Conservation (phyloP, 2,329 filamentous ascomycete species). For the Neonectria ditissima region DNA sequence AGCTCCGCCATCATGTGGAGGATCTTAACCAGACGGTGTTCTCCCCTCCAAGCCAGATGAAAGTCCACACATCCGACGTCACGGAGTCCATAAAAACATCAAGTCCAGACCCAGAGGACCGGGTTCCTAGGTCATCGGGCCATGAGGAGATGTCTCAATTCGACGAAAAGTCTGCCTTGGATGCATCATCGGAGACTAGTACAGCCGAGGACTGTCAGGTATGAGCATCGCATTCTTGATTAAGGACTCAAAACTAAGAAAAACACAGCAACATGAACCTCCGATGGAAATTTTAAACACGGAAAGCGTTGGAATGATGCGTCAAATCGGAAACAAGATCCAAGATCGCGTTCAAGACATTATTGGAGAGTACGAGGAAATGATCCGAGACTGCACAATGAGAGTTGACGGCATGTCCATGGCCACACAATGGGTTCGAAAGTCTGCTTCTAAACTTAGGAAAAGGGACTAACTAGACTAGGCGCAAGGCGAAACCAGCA, state of each 20-base stretch:
- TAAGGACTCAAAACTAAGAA: background rate
- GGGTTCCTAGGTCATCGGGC: background rate
- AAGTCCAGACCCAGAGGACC: background rate
- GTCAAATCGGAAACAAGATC: background rate
- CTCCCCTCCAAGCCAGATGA: background rate
- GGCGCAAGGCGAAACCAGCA: slow-evolving; percentile 27
- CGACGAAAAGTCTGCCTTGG: background rate
- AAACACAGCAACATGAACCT: background rate
- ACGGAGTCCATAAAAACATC: background rate
- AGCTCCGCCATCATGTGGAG: background rate
- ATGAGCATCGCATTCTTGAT: no score
- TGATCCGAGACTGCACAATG: slow-evolving; percentile 23
- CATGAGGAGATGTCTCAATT: background rate
- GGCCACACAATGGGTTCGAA: slow-evolving; percentile 23
- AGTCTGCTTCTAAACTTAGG: background rate
- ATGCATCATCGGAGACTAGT: background rate
- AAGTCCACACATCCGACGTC: background rate
- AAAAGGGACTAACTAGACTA: background rate
- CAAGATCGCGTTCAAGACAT: slow-evolving; percentile 10
- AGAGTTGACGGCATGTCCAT: slow-evolving; percentile 27
- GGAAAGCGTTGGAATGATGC: background rate
- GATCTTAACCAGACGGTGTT: background rate
- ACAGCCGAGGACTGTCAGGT: background rate
- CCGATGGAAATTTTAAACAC: background rate
- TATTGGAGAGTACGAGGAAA: slow-evolving; percentile 23